phyloP scores from a whole-genome alignment of 1,284 basidiomycete genomes.

The Pulveroboletus sp. region DNA sequence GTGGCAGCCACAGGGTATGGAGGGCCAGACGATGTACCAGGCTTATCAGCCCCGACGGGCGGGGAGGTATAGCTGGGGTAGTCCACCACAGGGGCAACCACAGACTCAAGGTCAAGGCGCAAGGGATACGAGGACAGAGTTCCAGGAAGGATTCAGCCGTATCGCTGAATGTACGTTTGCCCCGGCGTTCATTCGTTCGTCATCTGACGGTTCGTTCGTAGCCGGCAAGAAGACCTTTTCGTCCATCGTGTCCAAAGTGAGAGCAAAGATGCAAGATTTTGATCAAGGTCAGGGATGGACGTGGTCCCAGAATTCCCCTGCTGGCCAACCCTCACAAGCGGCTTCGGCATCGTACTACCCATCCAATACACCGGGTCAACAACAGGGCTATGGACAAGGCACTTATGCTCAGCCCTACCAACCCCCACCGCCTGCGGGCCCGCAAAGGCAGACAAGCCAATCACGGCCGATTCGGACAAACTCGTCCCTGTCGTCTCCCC shows the following conservation, averaged over 20 bases:
- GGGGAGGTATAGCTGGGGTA: conserved; percentile 7
- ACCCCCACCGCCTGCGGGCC: not conserved
- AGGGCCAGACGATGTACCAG: conserved; percentile 17
- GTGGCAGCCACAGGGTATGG: conserved; percentile 30
- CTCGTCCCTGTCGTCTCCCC: conserved; percentile 15
- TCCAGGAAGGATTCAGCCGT: conserved; percentile 70
- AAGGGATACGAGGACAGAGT: conserved; percentile 60
- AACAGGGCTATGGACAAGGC: conserved; percentile 4
- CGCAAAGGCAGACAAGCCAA: conserved; percentile 5
- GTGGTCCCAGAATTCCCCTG: conserved; percentile 14
- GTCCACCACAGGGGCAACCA: conserved; percentile 7
- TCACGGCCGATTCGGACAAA: not conserved
- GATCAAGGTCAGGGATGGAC: conserved; percentile 48
- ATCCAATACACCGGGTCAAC: not conserved
- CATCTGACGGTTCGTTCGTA: conserved; percentile 29
- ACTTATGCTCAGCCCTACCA: conserved; percentile 9
- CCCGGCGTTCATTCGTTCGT: not conserved
- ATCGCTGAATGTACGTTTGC: conserved; percentile 71
- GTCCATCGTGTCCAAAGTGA: conserved; percentile 69
- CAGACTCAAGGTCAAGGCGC: conserved; percentile 25
- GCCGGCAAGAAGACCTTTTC: conserved; percentile 78
- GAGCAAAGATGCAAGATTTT: conserved; percentile 77
- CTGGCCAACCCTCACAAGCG: conserved; percentile 1
- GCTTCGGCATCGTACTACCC: not conserved
- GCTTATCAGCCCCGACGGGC: conserved; percentile 30